Evolutionary conservation across 2,329 filamentous ascomycete genomes (phyloP), one percentile per base, ranked within the genome.

Genomic region (Paraphaeosphaeria sporulosa): DNA sequence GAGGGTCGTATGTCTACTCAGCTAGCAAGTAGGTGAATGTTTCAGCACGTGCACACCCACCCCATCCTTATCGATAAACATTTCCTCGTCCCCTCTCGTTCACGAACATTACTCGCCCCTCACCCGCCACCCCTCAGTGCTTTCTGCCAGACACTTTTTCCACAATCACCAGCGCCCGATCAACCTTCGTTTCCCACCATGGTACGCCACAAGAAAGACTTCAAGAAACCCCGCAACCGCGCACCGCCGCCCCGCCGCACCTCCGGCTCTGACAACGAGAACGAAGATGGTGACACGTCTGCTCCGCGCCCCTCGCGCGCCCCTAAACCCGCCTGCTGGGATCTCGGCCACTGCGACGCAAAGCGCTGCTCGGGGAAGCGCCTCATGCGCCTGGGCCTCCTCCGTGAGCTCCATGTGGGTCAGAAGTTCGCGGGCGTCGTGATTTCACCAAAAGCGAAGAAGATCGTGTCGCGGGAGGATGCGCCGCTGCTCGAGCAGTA

Each of bases 271-370:
- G 64, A 69, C 61, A 58, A 68, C 61, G 61, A 40, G 5, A 40
- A 71, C 49, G 62, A 67, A 21, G 52, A 65, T 27, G 30, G 27
- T n/a, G 70, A 66, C 42, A 63, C 67, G 49, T 59, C 67, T 40
- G 72, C 72, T 55, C 68, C 76, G 59, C 59, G 62, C 68, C 69
- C 68, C 66, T 77, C 64, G 70, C 79, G 78, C 27, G 65, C 88
- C 80, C 97, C 94, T 86, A 96, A 96, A 80, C 94, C 95, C 51
- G 95, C 94, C 60, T 97, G 94, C 78, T 99, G 95, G 95, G 95
- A 99, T 74, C 85, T 99, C 36, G 94, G 94, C 63, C 95, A 99
- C 82, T 99, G 95, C 83, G 95, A 99, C 74, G 93, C 94, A 9
- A 98, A 97, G 79, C 86, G 94, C 69, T 99, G 95, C 80, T 97